phyloP scores from a whole-genome alignment of 805 yeast genomes.

The Wickerhamiella siamensis region DNA sequence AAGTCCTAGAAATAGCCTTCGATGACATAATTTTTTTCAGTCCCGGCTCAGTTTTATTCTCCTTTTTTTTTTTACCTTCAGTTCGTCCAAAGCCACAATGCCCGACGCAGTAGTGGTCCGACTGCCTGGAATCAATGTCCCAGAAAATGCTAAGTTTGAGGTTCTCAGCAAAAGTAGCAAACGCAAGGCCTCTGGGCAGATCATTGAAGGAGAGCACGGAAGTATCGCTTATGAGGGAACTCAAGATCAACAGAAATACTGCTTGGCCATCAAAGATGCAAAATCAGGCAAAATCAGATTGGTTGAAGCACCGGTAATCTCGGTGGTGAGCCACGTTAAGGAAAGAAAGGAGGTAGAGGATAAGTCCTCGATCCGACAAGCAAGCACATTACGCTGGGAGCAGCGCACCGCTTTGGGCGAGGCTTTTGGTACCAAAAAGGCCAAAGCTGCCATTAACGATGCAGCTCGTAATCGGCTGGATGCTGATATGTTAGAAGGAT shows the following conservation, averaged over 20 bases:
- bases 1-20: not conserved
- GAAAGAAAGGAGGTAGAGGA: conserved; percentile 38
- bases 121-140: conserved; percentile 60
- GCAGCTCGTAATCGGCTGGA: conserved; percentile 76
- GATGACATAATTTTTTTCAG: conserved; percentile 2
- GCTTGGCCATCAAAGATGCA: conserved; percentile 68
- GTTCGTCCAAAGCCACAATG: not conserved
- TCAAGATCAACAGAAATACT: conserved; percentile 34
- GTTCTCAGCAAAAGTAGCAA: conserved; percentile 31
- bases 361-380: conserved; percentile 53
- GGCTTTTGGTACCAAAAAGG: conserved; percentile 94
- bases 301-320: conserved; percentile 47
- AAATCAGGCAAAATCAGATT: conserved; percentile 48
- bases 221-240: conserved; percentile 59
- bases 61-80: not conserved
- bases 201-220: conserved; percentile 67
- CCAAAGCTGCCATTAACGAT: conserved; percentile 76
- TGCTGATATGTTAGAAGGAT: conserved; percentile 58
- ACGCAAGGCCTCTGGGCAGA: conserved; percentile 1
- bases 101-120: conserved; percentile 41
- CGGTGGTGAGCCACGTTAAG: conserved; percentile 48
- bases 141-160: conserved; percentile 45
- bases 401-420: conserved; percentile 83
- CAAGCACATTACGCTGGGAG: conserved; percentile 31
- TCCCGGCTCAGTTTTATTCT: not conserved